Percentiles rank a stretch among this genome's conserved stretches.
Evolutionary conservation across 768 basidiomycete genomes (phyloP).

Genomic region (Boletus pseudopeckii): DNA sequence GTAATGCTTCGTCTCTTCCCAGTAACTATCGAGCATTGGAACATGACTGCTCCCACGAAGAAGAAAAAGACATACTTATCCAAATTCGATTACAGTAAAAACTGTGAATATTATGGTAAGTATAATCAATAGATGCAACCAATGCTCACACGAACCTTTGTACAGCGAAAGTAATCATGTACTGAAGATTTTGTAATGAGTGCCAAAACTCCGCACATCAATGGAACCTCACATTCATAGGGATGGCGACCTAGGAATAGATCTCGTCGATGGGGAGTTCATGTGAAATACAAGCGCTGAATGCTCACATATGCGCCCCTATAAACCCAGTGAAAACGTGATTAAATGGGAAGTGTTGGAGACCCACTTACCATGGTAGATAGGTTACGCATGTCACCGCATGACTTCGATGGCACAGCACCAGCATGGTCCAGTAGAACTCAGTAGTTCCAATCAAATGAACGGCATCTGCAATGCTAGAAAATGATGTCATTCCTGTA

Average conservation of each 20-base stretch:
- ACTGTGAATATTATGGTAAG: not conserved
- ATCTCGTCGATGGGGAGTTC: not conserved
- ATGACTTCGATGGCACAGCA: constrained; percentile 3
- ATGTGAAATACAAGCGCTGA: no score
- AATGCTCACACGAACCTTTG: constrained; percentile 5
- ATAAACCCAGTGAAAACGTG: not conserved
- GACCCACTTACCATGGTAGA: constrained; percentile 10
- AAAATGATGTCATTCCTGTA: not conserved
- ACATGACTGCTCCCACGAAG: no score
- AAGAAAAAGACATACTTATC: constrained; percentile 10
- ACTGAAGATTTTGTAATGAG: constrained; percentile 2
- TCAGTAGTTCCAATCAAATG: constrained; percentile 6
- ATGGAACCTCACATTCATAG: constrained; percentile 5
- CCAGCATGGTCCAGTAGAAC: constrained; percentile 3
- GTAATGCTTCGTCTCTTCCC: not conserved
- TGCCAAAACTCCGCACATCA: not conserved
- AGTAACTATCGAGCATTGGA: not conserved
- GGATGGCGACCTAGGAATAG: not conserved
- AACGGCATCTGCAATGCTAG: constrained; percentile 1
- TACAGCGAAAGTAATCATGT: constrained; percentile 3
- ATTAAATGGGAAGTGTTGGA: not conserved
- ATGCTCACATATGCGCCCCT: constrained; percentile 13
- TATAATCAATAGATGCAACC: not conserved
- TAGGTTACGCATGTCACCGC: not conserved
- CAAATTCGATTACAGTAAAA: constrained; percentile 19